Base-by-base conservation (phyloP, 768 basidiomycete genomes). In the Wakefieldia striispora region DNA sequence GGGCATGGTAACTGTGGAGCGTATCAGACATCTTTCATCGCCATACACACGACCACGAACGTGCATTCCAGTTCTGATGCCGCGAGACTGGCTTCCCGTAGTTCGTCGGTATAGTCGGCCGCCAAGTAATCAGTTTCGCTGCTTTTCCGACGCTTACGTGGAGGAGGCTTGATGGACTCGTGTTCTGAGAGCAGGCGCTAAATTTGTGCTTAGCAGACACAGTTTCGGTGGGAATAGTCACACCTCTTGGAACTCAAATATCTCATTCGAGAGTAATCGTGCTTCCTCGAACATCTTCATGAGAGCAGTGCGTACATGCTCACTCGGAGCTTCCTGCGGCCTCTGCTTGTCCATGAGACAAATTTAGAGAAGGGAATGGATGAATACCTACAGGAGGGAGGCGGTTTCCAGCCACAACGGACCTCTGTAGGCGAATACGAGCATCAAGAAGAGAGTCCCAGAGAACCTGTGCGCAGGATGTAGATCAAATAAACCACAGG, bases 401-500 rank as follows among this genome's bases (percentile, higher is more conserved):
- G 42, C 72, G 71, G 60, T 91, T 89, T 6, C 83, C 75, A 11
- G 84, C 72, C 2, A 73, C 60, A 39, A 83, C 74, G 20, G 85
- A 79, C 71, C 94, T 97, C 70, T 97, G 95, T 38, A 97, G 68
- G 21, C 84, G 84, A 65, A 98, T 98, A 31, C 95, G 82, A n/a
- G 89, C 82, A 63, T 97, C 91, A 24, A 97, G 76, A 33, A 97
- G 74, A 5, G 78, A 75, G 65, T 97, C 92, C 88, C 92, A 97
- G 31, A 94, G 68, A 3, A 76, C 74, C 93, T 97, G 50, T 21
- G 47, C 10, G 26, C 43, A 26, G 44, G 23, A 36, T 49, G 41
- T 39, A 43, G 42, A 52, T 55, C 40, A 40, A n/a, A 45, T 42
- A 29, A 21, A 41, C 14, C 17, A 36, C 23, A 2, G 43, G 21